A percentile compares a stretch with the other conserved stretches of the same genome.
These are phyloP conservation scores for Tuber umbilicatum DNA, from an alignment of 495 filamentous ascomycete species.

Conservation along the genomic window DNA sequence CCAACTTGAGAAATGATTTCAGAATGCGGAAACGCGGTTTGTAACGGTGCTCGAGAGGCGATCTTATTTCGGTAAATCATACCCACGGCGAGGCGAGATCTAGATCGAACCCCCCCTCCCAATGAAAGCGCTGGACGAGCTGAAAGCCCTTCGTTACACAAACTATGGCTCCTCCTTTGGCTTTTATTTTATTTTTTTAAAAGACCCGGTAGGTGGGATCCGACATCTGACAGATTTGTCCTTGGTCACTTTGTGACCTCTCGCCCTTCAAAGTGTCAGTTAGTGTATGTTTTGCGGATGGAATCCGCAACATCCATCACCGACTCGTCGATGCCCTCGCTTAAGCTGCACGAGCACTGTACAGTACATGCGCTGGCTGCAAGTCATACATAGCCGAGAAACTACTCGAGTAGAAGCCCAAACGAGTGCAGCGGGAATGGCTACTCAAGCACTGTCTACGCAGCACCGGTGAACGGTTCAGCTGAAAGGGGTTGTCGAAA, in stretches of 20 bases:
- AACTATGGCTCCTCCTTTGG: neutral
- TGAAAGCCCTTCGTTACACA: neutral
- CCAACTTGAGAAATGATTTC: neutral
- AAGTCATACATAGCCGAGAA: neutral
- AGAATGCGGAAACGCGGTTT: neutral
- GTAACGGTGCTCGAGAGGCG: neutral
- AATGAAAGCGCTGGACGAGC: neutral
- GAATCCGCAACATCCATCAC: neutral
- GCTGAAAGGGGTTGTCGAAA: neutral
- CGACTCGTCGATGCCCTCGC: neutral
- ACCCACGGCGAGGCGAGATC: neutral
- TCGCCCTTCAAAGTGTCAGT: neutral
- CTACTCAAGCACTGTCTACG: neutral
- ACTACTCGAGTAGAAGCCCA: neutral
- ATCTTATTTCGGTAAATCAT: neutral
- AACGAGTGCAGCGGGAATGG: neutral
- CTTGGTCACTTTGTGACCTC: neutral
- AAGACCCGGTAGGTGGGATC: neutral
- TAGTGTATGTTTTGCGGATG: neutral
- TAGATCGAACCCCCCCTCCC: neutral
- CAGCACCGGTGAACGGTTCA: neutral
- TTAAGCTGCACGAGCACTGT: too few relatives aligned
- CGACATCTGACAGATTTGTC: neutral
- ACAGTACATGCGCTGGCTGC: neutral
- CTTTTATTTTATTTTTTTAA: neutral